Conservation (phyloP, 768 basidiomycete species). For the Hericium erinaceus region DNA sequence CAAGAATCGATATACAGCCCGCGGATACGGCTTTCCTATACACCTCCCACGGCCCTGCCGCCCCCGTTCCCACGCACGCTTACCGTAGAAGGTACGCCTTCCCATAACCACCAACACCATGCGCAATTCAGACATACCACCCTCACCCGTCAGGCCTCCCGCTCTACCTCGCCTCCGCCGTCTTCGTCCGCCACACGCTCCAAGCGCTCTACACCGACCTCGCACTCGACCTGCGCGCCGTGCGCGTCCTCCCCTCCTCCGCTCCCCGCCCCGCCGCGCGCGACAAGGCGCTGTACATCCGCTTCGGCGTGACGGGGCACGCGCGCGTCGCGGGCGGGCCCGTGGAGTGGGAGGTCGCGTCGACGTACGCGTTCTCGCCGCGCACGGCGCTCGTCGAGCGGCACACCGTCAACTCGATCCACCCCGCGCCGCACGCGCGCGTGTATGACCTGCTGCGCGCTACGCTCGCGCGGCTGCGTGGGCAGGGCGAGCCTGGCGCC, state of each 20-base stretch:
- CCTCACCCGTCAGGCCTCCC: conserved; percentile 41
- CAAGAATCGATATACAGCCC: conserved; percentile 53
- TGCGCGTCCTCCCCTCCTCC: conserved; percentile 23
- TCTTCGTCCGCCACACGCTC: conserved; percentile 63
- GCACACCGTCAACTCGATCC: conserved; percentile 68
- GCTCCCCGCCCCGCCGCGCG: conserved; percentile 4
- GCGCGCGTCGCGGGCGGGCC: conserved; percentile 53
- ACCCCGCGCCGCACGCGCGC: conserved; percentile 64
- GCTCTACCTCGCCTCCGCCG: conserved; percentile 61
- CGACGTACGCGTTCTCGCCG: conserved; percentile 68
- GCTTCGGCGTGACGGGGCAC: conserved; percentile 45
- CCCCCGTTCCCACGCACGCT: conserved; percentile 62
- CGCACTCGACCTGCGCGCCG: conserved; percentile 42
- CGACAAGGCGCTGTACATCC: conserved; percentile 35
- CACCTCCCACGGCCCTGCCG: conserved; percentile 57
- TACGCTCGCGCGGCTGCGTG: conserved; percentile 16
- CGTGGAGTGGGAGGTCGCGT: conserved; percentile 72
- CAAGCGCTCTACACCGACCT: conserved; percentile 68
- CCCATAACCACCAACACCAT: background rate
- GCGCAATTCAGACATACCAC: background rate
- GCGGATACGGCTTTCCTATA: conserved; percentile 53
- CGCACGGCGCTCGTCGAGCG: conserved; percentile 49
- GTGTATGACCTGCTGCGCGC: conserved; percentile 54
- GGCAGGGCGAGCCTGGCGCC: background rate
- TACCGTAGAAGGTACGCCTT: conserved; percentile 53